Percentiles rank a stretch among this genome's conserved stretches.
These are phyloP conservation scores for Turritis glabra DNA, from an alignment of 345 rosid genomes.

Conservation along the genomic window DNA sequence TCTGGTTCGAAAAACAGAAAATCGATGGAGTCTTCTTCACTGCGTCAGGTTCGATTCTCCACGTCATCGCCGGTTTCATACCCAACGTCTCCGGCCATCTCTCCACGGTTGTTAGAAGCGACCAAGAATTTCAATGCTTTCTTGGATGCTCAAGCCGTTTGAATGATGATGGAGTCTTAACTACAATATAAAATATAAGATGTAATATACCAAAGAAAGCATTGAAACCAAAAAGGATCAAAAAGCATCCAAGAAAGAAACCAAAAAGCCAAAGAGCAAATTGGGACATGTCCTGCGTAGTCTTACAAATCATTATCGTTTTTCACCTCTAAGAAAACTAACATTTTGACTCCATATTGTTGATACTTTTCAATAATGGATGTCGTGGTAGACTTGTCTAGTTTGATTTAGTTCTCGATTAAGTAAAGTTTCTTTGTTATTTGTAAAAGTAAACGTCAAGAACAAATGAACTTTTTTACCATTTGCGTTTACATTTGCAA, in stretches of 20 bases:
- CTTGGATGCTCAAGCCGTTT: constrained; percentile 67
- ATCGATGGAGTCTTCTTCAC: constrained; percentile 50
- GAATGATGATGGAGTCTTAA: constrained; percentile 24
- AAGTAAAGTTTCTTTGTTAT: neutral
- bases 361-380: neutral
- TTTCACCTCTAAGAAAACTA: neutral
- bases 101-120: constrained; percentile 60
- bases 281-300: no score
- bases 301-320: neutral
- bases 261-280: no score
- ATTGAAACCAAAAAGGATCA: no score
- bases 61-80: constrained; percentile 54
- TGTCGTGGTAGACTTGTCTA: neutral
- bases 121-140: constrained; percentile 57
- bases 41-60: constrained; percentile 72
- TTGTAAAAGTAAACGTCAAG: neutral
- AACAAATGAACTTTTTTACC: neutral
- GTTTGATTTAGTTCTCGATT: neutral
- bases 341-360: neutral
- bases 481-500: no score
- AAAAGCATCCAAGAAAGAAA: no score
- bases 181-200: neutral
- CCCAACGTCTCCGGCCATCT: constrained; percentile 63
- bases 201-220: constrained; percentile 7
- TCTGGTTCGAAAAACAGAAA: constrained; percentile 50